These are phyloP conservation scores for Neocallimastix lanati DNA, from an alignment of 192 early-diverging fungal genomes.

Conservation along the genomic window DNA sequence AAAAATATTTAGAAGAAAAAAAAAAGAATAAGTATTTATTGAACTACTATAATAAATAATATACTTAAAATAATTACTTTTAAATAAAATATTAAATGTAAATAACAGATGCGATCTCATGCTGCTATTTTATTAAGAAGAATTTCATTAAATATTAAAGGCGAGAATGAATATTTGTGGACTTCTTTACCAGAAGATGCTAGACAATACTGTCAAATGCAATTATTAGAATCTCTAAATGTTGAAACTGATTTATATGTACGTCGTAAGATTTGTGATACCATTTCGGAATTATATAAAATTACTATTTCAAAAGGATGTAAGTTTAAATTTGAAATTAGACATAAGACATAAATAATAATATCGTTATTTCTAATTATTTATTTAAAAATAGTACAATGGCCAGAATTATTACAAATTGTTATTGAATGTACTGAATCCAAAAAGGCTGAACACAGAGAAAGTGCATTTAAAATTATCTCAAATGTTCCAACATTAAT, in stretches of 20 bases:
- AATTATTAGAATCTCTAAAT: slow-evolving; percentile 60
- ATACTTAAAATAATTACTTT: too few relatives aligned
- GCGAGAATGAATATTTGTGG: slow-evolving; percentile 49
- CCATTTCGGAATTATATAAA: slow-evolving; percentile 73
- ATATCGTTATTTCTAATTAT: too few relatives aligned
- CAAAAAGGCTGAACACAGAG: slow-evolving; percentile 50
- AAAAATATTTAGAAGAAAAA: not conserved
- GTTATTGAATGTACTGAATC: slow-evolving; percentile 70
- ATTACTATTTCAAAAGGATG: slow-evolving; percentile 24
- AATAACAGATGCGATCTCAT: slow-evolving; percentile 38
- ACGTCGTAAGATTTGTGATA: slow-evolving; percentile 86
- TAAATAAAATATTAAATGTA: too few relatives aligned
- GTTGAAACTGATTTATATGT: slow-evolving; percentile 52
- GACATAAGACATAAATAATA: too few relatives aligned
- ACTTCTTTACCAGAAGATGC: slow-evolving; percentile 42
- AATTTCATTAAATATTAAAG: slow-evolving; percentile 31
- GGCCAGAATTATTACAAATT: slow-evolving; percentile 63
- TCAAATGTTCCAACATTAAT: slow-evolving; percentile 62
- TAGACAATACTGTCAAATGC: slow-evolving; percentile 46
- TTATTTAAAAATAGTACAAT: slow-evolving; percentile 52
- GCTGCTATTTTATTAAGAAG: slow-evolving; percentile 50
- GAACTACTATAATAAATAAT: too few relatives aligned
- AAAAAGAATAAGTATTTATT: not conserved
- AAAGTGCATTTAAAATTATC: slow-evolving; percentile 82
- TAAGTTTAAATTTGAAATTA: too few relatives aligned